Evolutionary conservation across 768 basidiomycete genomes (phyloP), one percentile per base, ranked within the genome.

Genomic region (Mycena galopus): DNA sequence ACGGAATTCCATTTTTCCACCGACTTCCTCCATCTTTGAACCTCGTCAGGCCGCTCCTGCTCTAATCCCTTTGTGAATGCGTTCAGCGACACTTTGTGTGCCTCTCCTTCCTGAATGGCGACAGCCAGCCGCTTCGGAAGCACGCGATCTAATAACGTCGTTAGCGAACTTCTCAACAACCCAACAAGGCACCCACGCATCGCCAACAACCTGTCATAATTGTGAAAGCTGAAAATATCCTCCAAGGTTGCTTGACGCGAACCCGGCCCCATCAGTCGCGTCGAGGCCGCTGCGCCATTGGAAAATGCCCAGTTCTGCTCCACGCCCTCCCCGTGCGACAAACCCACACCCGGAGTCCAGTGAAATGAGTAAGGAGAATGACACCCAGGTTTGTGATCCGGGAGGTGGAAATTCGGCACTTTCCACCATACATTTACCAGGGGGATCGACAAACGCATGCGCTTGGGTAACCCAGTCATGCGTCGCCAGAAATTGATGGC

Each of bases 281-380:
- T 44, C 19, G 42, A 44, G 2, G 33, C 35, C 16, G 65, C 65
- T 17, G 53, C 65, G 4, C 65, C 65, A 35, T 66, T 66, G 2
- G 68, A 69, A 27, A 64, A 63, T 19, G 62, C 17, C 68, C 68
- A 69, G 30, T 69, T 69, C 25, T 69, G 68, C 21, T 69, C 68
- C 0, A 69, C 29, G 1, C 35, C 35, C 32, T 69, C 68, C 7
- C 68, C 68, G 44, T 69, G 53, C 0, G 61, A 57, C 61, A 69
- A 62, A 12, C 68, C 68, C 2, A 61, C 53, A 1, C 65, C 65
- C 25, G 2, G 30, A 33, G 44, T 66, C 25, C 29, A 66, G 8
- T 66, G 65, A 16, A 21, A 70, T 0, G 69, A 47, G 21, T n/a
- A 47, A 1, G 44, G 44, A 7, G 44, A n/a, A n/a, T n/a, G 44